phyloP scores from a whole-genome alignment of 2,329 filamentous ascomycete genomes.

The Nigrograna mackinnonii region DNA sequence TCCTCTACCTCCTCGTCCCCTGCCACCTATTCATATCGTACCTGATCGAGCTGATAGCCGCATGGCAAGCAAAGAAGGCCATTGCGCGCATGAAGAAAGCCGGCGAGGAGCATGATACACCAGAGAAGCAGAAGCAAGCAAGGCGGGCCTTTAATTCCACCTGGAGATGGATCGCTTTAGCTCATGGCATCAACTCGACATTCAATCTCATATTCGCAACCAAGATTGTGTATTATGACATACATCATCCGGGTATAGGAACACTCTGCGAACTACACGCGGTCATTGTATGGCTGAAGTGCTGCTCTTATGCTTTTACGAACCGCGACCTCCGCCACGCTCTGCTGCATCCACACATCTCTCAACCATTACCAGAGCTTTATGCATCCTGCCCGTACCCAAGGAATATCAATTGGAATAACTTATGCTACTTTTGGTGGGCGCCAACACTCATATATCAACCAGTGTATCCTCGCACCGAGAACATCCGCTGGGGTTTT shows the following conservation, averaged over 20 bases:
- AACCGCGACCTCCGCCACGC: constrained; percentile 94
- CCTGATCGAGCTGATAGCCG: constrained; percentile 82
- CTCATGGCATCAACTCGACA: constrained; percentile 83
- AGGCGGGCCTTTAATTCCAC: constrained; percentile 68
- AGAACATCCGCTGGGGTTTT: constrained; percentile 82
- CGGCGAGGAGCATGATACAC: constrained; percentile 52
- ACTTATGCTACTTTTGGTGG: constrained; percentile 96
- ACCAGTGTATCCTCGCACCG: constrained; percentile 88
- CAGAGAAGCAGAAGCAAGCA: constrained; percentile 61
- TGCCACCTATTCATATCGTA: constrained; percentile 91
- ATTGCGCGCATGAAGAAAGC: constrained; percentile 59
- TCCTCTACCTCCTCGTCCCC: constrained; percentile 85
- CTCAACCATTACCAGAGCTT: constrained; percentile 74
- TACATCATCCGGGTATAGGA: constrained; percentile 92
- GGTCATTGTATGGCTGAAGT: constrained; percentile 95
- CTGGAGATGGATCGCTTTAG: constrained; percentile 79
- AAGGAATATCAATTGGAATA: constrained; percentile 82
- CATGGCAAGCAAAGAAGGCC: constrained; percentile 73
- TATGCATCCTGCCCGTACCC: constrained; percentile 88
- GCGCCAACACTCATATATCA: constrained; percentile 96
- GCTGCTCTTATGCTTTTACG: constrained; percentile 92
- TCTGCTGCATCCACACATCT: constrained; percentile 76
- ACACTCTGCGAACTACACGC: constrained; percentile 89
- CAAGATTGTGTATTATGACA: constrained; percentile 83
- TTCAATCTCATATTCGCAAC: constrained; percentile 80